Conservation (phyloP, 306 rosid genomes). For the Dalbergia oliveri region DNA sequence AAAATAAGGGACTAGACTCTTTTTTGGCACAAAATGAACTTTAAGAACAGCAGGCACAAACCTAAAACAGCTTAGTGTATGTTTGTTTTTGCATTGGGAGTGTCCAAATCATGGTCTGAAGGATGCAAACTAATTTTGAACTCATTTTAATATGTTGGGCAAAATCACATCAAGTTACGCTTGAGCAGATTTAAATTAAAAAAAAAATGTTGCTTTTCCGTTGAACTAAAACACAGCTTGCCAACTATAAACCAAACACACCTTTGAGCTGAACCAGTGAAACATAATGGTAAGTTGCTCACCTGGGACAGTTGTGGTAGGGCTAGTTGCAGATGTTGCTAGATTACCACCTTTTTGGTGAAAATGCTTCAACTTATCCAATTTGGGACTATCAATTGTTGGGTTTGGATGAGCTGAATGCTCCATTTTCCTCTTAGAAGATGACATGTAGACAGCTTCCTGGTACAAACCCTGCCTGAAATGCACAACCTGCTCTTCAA, state of each 20-base stretch:
- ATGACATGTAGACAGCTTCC: conserved; percentile 86
- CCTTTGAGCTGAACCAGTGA: background rate
- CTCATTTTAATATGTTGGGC: no score
- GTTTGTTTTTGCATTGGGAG: no score
- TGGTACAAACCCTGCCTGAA: conserved; percentile 87
- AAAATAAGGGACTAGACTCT: conserved; percentile 32
- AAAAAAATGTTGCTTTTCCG: no score
- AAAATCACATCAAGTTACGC: no score
- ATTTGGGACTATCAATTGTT: conserved; percentile 51
- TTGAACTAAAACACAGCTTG: no score
- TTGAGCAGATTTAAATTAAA: no score
- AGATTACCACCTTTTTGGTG: conserved; percentile 51
- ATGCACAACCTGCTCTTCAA: conserved; percentile 82
- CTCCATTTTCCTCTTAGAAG: conserved; percentile 69
- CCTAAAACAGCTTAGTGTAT: background rate
- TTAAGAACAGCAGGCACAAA: conserved; percentile 20
- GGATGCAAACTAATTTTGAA: no score
- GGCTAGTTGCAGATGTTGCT: conserved; percentile 31
- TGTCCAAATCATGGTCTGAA: background rate
- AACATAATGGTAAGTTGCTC: conserved; percentile 41
- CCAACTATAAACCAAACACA: no score
- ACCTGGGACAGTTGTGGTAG: conserved; percentile 54
- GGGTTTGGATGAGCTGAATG: conserved; percentile 46
- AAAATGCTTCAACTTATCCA: conserved; percentile 55
- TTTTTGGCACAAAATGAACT: conserved; percentile 3